A percentile compares a stretch with the other conserved stretches of the same genome.
Conservation (phyloP, 805 yeast species). For the Schwanniomyces pseudopolymorphus region DNA sequence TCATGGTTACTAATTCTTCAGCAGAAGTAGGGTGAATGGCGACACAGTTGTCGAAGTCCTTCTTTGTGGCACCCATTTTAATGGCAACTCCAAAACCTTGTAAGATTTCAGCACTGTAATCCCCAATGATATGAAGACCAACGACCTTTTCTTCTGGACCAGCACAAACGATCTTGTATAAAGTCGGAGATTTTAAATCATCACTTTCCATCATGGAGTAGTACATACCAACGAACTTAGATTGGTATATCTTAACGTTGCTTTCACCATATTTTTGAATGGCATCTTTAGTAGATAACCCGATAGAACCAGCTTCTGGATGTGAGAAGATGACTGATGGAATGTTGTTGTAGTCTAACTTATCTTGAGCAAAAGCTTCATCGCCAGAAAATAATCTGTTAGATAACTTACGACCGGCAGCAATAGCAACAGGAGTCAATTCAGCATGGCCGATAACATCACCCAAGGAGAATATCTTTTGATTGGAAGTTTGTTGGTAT, state of each 20-base stretch:
- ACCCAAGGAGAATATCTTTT: constrained; percentile 80
- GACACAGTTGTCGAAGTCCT: constrained; percentile 91
- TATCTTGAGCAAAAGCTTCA: constrained; percentile 62
- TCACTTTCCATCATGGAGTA: constrained; percentile 72
- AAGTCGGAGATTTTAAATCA: constrained; percentile 78
- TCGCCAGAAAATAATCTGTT: constrained; percentile 87
- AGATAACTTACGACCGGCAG: constrained; percentile 92
- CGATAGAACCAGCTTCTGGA: constrained; percentile 96
- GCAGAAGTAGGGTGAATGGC: constrained; percentile 99
- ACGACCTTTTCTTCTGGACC: constrained; percentile 90
- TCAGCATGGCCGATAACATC: constrained; percentile 93
- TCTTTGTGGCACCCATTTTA: constrained; percentile 98
- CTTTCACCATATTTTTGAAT: constrained; percentile 74
- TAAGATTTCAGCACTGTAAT: constrained; percentile 82
- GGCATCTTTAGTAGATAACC: constrained; percentile 80
- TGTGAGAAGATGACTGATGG: constrained; percentile 98
- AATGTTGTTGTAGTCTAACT: constrained; percentile 80
- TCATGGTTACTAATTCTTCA: constrained; percentile 92
- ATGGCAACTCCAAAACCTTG: constrained; percentile 99
- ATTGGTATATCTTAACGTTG: constrained; percentile 75
- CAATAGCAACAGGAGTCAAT: constrained; percentile 97
- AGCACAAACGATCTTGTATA: constrained; percentile 75
- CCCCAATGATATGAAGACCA: constrained; percentile 94
- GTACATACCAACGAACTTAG: constrained; percentile 89
- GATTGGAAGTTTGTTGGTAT: constrained; percentile 76